phyloP scores from a whole-genome alignment of 164 flowering plant species.

The Vitis rotundifolia region DNA sequence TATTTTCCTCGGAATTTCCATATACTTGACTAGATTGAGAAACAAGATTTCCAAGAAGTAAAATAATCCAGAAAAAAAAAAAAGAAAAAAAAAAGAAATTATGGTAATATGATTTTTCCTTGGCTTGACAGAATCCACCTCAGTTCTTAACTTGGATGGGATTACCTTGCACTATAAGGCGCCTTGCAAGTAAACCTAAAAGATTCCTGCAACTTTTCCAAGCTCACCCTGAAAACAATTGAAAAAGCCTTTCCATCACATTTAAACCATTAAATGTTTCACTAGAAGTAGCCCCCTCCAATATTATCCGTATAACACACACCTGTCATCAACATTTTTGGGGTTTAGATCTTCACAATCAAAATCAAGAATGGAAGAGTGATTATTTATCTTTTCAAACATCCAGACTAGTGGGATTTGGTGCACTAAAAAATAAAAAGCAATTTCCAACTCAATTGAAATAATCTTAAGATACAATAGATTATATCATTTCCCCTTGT shows the following conservation, averaged over 20 bases:
- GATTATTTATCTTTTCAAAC: too few relatives aligned
- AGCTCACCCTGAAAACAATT: conserved; percentile 71
- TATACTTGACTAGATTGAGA: too few relatives aligned
- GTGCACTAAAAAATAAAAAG: not conserved
- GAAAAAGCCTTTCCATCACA: conserved; percentile 88
- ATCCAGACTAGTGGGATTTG: too few relatives aligned
- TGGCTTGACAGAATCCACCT: too few relatives aligned
- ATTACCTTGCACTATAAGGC: conserved; percentile 85
- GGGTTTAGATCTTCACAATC: too few relatives aligned
- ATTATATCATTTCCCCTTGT: conserved; percentile 77
- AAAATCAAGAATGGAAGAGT: too few relatives aligned
- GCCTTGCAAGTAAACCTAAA: conserved; percentile 52
- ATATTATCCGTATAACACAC: conserved; percentile 86
- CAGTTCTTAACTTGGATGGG: too few relatives aligned
- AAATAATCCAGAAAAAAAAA: too few relatives aligned
- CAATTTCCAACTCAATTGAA: not conserved
- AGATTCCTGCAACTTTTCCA: conserved; percentile 60
- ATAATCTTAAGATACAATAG: not conserved
- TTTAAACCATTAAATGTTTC: conserved; percentile 76
- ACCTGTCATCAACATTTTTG: conserved; percentile 34
- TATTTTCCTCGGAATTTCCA: too few relatives aligned
- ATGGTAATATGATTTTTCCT: too few relatives aligned
- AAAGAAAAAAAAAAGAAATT: too few relatives aligned
- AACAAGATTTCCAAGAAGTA: too few relatives aligned
- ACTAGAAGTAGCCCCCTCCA: conserved; percentile 78